Base-by-base conservation (phyloP, 768 basidiomycete genomes). In the Termitomyces sp. region DNA sequence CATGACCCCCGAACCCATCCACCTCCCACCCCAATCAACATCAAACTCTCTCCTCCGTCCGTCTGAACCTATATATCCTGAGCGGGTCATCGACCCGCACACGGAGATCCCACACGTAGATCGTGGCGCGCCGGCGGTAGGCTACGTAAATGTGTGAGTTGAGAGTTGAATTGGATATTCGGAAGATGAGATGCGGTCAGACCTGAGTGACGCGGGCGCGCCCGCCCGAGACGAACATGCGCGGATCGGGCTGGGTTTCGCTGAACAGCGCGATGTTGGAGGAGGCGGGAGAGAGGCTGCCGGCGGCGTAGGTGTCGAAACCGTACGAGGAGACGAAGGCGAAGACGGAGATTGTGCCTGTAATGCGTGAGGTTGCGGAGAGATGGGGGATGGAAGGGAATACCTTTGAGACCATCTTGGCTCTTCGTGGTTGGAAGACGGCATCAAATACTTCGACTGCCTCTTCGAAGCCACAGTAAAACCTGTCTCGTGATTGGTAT, bases 331-430 rank as follows among this genome's bases (percentile, higher is more conserved):
- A 79, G 18, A 84, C 86, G 69, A 97, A 94, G 0, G 91, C 84
- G 5, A 98, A 72, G 0, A 92, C 74, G 4, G 95, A 94, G 43
- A 98, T 81, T 59, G 97, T 92, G 1, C 95, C 94, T 93, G 55
- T 32, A 10, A n/a, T n/a, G n/a, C n/a, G n/a, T n/a, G n/a, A n/a
- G n/a, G n/a, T n/a, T n/a, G n/a, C n/a, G n/a, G n/a, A n/a, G n/a
- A n/a, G n/a, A n/a, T n/a, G 7, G 27, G 12, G 14, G n/a, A n/a
- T 5, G 45, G 10, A 22, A 6, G 14, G 26, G 26, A 26, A 34
- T 59, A 88, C 95, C 95, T 80, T 94, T 96, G 46, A 97, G 77
- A 0, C 95, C 95, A 51, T 91, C 86, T 64, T 85, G 87, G 59
- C 67, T 68, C 43, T 68, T 68, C 32, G 67, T 66, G 7, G 67